Percentiles rank a stretch among this genome's conserved stretches.
These are phyloP conservation scores for Hydnomerulius pinastri DNA, from an alignment of 768 basidiomycete genomes.

Conservation along the genomic window DNA sequence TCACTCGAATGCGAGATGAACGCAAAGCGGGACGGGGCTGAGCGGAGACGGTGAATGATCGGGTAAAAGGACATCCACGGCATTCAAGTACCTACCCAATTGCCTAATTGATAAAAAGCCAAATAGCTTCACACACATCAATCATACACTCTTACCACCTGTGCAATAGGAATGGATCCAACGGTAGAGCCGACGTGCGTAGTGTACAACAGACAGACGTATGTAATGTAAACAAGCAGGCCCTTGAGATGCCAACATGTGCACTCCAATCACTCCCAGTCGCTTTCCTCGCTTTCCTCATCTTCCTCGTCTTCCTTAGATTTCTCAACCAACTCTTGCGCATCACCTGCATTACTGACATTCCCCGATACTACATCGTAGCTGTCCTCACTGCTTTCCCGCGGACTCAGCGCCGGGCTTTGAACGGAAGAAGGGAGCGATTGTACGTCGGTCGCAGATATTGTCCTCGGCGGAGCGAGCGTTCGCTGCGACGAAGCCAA, in stretches of 20 bases:
- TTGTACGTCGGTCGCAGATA: constrained; percentile 17
- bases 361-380: constrained; percentile 66
- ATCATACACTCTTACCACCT: no score
- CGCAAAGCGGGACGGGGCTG: neutral
- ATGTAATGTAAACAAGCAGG: neutral
- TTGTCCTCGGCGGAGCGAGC: constrained; percentile 23
- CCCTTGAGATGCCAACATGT: neutral
- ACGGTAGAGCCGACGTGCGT: neutral
- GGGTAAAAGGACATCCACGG: constrained; percentile 1
- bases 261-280: constrained; percentile 57
- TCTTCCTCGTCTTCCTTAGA: constrained; percentile 33
- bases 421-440: constrained; percentile 35
- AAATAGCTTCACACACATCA: constrained; percentile 1
- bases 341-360: constrained; percentile 43
- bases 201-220: constrained; percentile 21
- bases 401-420: constrained; percentile 44
- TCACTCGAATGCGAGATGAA: constrained; percentile 13
- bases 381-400: constrained; percentile 64
- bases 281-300: constrained; percentile 31
- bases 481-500: constrained; percentile 25
- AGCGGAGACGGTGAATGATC: neutral
- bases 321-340: constrained; percentile 20
- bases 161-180: no score
- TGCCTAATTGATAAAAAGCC: constrained; percentile 12
- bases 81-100: neutral